Evolutionary conservation across 768 basidiomycete genomes (phyloP).

Genomic region (Lactarius evosmus): DNA sequence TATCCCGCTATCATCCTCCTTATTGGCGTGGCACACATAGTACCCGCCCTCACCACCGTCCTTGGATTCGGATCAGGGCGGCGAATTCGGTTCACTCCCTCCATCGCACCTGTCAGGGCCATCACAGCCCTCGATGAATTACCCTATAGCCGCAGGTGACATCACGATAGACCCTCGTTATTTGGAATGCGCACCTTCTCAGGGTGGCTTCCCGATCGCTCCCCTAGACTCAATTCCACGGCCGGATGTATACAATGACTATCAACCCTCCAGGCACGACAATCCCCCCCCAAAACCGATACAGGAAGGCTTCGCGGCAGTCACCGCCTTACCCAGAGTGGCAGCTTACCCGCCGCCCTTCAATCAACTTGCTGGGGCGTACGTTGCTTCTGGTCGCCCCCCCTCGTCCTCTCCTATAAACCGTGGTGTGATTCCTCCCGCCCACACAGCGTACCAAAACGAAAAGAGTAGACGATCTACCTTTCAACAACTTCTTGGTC

Average conservation of each 20-base stretch:
- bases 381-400: neutral
- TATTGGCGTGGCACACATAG: neutral
- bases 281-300: no score
- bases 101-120: neutral
- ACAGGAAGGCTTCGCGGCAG: no score
- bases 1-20: neutral
- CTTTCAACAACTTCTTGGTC: neutral
- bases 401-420: neutral
- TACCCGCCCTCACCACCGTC: neutral
- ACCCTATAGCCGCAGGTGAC: neutral
- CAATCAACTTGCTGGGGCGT: neutral
- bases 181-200: neutral
- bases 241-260: neutral
- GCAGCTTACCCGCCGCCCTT: neutral
- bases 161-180: neutral
- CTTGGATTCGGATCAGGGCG: neutral
- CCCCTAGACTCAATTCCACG: neutral
- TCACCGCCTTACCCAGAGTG: neutral
- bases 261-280: neutral
- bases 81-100: neutral
- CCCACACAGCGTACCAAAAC: neutral
- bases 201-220: neutral
- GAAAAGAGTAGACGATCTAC: neutral
- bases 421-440: neutral
- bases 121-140: neutral